Conservation (phyloP, 164 flowering plant genomes). For the Piper longum region DNA sequence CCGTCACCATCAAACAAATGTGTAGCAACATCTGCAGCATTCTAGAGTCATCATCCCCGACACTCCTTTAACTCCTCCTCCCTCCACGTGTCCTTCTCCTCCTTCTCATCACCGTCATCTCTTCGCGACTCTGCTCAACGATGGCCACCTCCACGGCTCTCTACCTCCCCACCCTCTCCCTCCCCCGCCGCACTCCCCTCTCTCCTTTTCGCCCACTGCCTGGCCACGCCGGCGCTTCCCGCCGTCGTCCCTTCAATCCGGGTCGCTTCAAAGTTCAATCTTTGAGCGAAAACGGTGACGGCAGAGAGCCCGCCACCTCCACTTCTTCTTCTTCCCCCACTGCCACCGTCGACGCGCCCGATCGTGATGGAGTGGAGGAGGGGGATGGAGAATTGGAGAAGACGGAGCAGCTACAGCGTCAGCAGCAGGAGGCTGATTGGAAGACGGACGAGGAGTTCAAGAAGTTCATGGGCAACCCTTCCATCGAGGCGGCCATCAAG, state of each 20-base stretch:
- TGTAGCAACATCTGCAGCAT: constrained; percentile 2
- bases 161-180: not conserved
- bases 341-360: not conserved
- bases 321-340: constrained; percentile 5
- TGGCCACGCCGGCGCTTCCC: not conserved
- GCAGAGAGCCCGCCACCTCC: constrained; percentile 1
- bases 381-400: constrained; percentile 10
- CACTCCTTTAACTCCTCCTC: not conserved
- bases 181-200: not conserved
- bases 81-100: not conserved
- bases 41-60: constrained; percentile 4
- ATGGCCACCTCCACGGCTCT: constrained; percentile 1
- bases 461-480: constrained; percentile 94
- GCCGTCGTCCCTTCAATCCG: not conserved
- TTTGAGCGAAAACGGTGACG: not conserved
- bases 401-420: constrained; percentile 32
- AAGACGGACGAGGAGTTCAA: constrained; percentile 89
- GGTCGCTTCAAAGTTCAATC: constrained; percentile 1
- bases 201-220: not conserved
- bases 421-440: constrained; percentile 75
- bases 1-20: too few species aligned
- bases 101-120: constrained; percentile 2
- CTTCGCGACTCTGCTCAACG: not conserved
- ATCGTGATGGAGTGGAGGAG: not conserved
- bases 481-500: constrained; percentile 90